These are phyloP conservation scores for Cyclotella distinguenda DNA, from an alignment of 108 stramenopile species.

Conservation along the genomic window DNA sequence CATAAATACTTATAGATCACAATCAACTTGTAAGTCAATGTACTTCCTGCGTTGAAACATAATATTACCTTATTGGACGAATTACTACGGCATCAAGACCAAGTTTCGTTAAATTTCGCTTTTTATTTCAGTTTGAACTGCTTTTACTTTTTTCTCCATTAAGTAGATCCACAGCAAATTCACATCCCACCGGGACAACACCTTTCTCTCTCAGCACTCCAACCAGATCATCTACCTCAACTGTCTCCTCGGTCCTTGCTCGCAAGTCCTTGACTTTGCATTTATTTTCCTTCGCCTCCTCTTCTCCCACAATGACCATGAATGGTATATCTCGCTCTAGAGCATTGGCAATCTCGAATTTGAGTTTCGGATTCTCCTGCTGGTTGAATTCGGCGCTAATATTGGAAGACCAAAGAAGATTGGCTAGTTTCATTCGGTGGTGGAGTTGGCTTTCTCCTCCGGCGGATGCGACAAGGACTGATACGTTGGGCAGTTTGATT, in stretches of 20 bases:
- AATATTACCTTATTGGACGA: background rate
- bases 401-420: constrained; percentile 79
- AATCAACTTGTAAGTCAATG: too few relatives aligned
- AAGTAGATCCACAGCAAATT: constrained; percentile 56
- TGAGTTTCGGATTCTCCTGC: constrained; percentile 84
- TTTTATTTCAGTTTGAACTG: background rate
- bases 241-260: constrained; percentile 67
- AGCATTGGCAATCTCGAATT: constrained; percentile 76
- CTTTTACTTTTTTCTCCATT: constrained; percentile 7
- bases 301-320: constrained; percentile 87
- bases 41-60: too few relatives aligned
- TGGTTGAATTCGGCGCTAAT: constrained; percentile 86
- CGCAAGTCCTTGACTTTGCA: constrained; percentile 86
- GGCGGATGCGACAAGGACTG: constrained; percentile 80
- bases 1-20: too few relatives aligned
- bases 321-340: constrained; percentile 81
- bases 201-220: constrained; percentile 54
- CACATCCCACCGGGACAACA: constrained; percentile 64
- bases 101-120: background rate
- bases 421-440: constrained; percentile 78
- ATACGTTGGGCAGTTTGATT: constrained; percentile 59
- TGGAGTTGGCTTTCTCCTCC: constrained; percentile 61
- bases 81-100: background rate
- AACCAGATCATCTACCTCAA: constrained; percentile 46
- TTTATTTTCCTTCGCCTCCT: constrained; percentile 75